Evolutionary conservation across 2,329 filamentous ascomycete genomes (phyloP).

Genomic region (Cercospora sojina): DNA sequence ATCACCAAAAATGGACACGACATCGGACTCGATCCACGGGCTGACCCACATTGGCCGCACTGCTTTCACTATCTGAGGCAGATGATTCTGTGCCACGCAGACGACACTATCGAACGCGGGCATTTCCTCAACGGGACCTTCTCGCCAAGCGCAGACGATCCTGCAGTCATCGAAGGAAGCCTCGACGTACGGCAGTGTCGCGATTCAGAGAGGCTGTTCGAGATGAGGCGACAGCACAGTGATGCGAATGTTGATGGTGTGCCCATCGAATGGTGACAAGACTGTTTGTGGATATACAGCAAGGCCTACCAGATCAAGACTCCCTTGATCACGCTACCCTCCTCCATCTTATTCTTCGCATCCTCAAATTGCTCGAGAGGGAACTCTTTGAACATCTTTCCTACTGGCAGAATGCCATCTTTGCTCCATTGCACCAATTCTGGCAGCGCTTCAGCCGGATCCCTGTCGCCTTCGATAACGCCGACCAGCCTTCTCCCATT

Average conservation of each 20-base stretch:
- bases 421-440: constrained; percentile 48
- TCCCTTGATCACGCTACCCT: constrained; percentile 41
- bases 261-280: constrained; percentile 1
- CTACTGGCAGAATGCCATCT: constrained; percentile 45
- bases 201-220: constrained; percentile 3
- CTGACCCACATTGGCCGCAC: constrained; percentile 18
- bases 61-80: constrained; percentile 12
- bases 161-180: constrained; percentile 3
- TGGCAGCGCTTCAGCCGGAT: constrained; percentile 43
- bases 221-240: constrained; percentile 7
- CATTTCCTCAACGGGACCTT: constrained; percentile 8
- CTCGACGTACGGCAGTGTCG: constrained; percentile 9
- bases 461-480: constrained; percentile 46
- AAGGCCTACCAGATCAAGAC: constrained; percentile 40
- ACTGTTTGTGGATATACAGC: neutral
- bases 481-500: constrained; percentile 49
- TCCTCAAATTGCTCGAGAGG: constrained; percentile 39
- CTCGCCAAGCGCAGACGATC: neutral
- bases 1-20: constrained; percentile 7
- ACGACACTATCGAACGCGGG: constrained; percentile 15
- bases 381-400: constrained; percentile 45
- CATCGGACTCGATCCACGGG: constrained; percentile 9
- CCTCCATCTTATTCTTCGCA: constrained; percentile 41
- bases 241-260: constrained; percentile 5
- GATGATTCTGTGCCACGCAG: constrained; percentile 14